Evolutionary conservation across 768 basidiomycete species (phyloP).

Genomic region (Rhodosporidiobolus sp.): DNA sequence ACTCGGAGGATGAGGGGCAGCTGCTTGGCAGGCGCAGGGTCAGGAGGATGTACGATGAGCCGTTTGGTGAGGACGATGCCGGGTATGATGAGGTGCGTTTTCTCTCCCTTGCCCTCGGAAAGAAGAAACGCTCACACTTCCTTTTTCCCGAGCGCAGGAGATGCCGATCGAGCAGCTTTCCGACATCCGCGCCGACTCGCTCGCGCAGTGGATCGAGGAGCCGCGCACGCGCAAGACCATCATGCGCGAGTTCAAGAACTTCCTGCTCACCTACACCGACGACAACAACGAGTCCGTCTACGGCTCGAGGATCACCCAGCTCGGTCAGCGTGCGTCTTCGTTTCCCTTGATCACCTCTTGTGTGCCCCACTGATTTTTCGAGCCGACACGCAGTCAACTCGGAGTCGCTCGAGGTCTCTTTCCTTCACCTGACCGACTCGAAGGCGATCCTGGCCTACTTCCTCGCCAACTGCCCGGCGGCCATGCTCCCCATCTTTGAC

Average conservation of each 20-base stretch:
- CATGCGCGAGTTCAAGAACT: slow-evolving; percentile 86
- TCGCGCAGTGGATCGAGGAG: slow-evolving; percentile 94
- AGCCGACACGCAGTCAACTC: slow-evolving; percentile 87
- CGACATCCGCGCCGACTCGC: slow-evolving; percentile 95
- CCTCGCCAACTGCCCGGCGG: slow-evolving; percentile 85
- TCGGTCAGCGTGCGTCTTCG: slow-evolving; percentile 78
- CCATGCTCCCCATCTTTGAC: slow-evolving; percentile 92
- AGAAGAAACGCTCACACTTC: not conserved
- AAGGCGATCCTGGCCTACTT: slow-evolving; percentile 97
- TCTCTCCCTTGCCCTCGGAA: not conserved
- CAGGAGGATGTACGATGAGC: slow-evolving; percentile 89
- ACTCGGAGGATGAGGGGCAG: slow-evolving; percentile 61
- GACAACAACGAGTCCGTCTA: slow-evolving; percentile 88
- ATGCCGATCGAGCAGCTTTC: slow-evolving; percentile 91
- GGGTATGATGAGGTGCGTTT: slow-evolving; percentile 74
- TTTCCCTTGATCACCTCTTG: not conserved
- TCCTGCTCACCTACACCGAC: slow-evolving; percentile 93
- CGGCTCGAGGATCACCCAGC: slow-evolving; percentile 82
- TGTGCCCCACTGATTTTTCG: too few relatives aligned
- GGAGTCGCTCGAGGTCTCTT: slow-evolving; percentile 95
- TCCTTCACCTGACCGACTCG: slow-evolving; percentile 84
- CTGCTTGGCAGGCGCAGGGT: slow-evolving; percentile 68
- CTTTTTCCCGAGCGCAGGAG: slow-evolving; percentile 58
- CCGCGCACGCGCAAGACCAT: slow-evolving; percentile 88
- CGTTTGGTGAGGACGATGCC: slow-evolving; percentile 82